A percentile compares a stretch with the other conserved stretches of the same genome.
Evolutionary conservation across 352 stramenopile genomes (phyloP).

Genomic region (Phytophthora aleatoria): DNA sequence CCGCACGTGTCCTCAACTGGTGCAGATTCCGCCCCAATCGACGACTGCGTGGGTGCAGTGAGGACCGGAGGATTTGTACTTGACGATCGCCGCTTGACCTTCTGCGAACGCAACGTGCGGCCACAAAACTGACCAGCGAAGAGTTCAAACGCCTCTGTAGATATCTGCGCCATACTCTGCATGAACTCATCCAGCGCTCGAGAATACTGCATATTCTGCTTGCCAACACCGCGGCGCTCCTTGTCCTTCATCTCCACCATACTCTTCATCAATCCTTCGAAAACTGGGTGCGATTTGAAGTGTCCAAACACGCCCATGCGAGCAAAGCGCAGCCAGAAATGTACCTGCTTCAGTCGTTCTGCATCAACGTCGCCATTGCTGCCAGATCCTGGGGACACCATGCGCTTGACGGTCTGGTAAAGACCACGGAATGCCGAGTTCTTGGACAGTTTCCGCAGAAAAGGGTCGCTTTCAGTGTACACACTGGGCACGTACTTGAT

Average conservation of each 20-base stretch:
- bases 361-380: slow-evolving; percentile 17
- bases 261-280: slow-evolving; percentile 78
- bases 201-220: slow-evolving; percentile 88
- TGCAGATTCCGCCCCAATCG: slow-evolving; percentile 1
- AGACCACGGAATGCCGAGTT: slow-evolving; percentile 72
- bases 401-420: slow-evolving; percentile 63
- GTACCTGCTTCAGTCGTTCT: slow-evolving; percentile 43
- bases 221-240: slow-evolving; percentile 75
- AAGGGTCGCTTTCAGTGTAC: slow-evolving; percentile 81
- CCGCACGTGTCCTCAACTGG: slow-evolving; percentile 15
- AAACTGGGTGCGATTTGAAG: slow-evolving; percentile 73
- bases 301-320: slow-evolving; percentile 75
- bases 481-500: slow-evolving; percentile 79
- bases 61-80: slow-evolving; percentile 2
- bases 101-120: slow-evolving; percentile 72
- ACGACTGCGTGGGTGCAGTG: slow-evolving; percentile 9
- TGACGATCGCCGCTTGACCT: slow-evolving; percentile 60
- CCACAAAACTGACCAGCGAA: slow-evolving; percentile 78
- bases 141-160: slow-evolving; percentile 77
- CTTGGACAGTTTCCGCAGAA: slow-evolving; percentile 80
- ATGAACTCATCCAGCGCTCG: slow-evolving; percentile 77
- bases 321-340: slow-evolving; percentile 77
- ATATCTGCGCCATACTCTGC: slow-evolving; percentile 60
- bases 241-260: slow-evolving; percentile 88
- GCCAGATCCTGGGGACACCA: slow-evolving; percentile 13